Base-by-base conservation (phyloP, 768 basidiomycete genomes). In the Lactifluus pinguis region DNA sequence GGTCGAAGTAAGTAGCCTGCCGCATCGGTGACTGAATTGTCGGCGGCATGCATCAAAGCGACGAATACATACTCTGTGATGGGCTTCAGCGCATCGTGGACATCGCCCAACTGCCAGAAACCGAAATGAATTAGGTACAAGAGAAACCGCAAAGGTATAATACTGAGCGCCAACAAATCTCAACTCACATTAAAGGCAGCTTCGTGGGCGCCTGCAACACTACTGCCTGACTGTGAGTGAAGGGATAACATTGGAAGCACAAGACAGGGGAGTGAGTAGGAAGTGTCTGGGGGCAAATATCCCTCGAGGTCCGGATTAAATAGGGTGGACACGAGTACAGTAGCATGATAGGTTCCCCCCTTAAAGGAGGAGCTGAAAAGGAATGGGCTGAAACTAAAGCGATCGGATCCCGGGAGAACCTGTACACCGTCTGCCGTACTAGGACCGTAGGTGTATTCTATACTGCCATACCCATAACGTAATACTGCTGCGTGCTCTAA, bases 11-110 rank as follows among this genome's bases (percentile, higher is more conserved):
- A 82, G 74, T 57, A 83, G 71, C 63, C 84, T 86, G 61, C 39
- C 45, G 13, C 29, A 38, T 21, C n/a, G 41, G 39, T 25, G 21
- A 55, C 61, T 45, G 21, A 61, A 30, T 15, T 15, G 56, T 30
- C 13, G 47, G 36, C n/a, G 63, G 13, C 51, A 52, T 41, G 50
- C 9, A 19, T 36, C 42, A 32, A 55, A 55, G 25, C 11, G 15
- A 29, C 32, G 15, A 38, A 72, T 41, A 58, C 79, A 57, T 48
- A 87, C 86, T 82, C 77, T 41, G 81, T 81, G 68, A 85, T 86
- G 44, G 80, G 78, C 63, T 79, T 77, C 48, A 86, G 72, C n/a
- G 84, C 84, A 62, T 84, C 82, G 52, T 74, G 71, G 48, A 81
- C 71, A 64, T 76, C 77, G 57, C 78, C 78, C 38, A 83, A 68